Evolutionary conservation across 2,329 filamentous ascomycete species (phyloP).

Genomic region (Aspergillus tanneri): DNA sequence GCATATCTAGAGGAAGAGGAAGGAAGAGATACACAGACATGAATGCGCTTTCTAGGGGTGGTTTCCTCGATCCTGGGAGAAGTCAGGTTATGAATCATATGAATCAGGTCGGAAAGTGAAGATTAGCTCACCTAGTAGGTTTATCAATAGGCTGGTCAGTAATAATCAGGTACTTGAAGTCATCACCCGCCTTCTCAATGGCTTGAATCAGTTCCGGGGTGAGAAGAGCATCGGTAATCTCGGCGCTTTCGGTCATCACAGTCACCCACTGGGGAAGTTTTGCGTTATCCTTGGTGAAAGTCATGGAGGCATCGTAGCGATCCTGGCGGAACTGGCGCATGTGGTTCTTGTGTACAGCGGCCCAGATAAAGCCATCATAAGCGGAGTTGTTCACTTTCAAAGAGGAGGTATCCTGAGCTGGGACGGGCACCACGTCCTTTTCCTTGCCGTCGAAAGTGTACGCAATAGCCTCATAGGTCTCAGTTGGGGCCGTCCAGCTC

Average conservation of each 20-base stretch:
- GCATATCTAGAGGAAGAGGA: constrained; percentile 62
- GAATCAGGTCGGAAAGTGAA: neutral
- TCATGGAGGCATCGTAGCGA: constrained; percentile 90
- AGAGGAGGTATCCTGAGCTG: constrained; percentile 62
- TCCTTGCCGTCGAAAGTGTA: constrained; percentile 95
- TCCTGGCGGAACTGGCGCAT: constrained; percentile 91
- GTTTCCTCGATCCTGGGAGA: constrained; percentile 73
- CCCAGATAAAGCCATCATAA: constrained; percentile 92
- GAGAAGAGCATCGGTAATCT: constrained; percentile 83
- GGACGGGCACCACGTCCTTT: constrained; percentile 67
- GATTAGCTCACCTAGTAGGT: constrained; percentile 70
- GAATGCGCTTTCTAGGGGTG: constrained; percentile 78
- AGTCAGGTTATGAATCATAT: neutral
- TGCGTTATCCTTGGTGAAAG: constrained; percentile 84
- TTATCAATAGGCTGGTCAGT: constrained; percentile 87
- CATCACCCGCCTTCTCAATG: constrained; percentile 72
- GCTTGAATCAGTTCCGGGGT: constrained; percentile 84
- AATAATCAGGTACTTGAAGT: constrained; percentile 82
- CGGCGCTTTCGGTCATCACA: constrained; percentile 94
- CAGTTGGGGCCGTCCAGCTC: constrained; percentile 64
- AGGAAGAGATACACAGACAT: constrained; percentile 70
- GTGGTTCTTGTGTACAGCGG: constrained; percentile 87
- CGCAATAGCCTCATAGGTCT: constrained; percentile 71
- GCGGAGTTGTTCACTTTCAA: constrained; percentile 54
- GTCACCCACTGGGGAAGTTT: constrained; percentile 89